Base-by-base conservation (phyloP, 2,329 filamentous ascomycete genomes). In the Passalora sequoiae region DNA sequence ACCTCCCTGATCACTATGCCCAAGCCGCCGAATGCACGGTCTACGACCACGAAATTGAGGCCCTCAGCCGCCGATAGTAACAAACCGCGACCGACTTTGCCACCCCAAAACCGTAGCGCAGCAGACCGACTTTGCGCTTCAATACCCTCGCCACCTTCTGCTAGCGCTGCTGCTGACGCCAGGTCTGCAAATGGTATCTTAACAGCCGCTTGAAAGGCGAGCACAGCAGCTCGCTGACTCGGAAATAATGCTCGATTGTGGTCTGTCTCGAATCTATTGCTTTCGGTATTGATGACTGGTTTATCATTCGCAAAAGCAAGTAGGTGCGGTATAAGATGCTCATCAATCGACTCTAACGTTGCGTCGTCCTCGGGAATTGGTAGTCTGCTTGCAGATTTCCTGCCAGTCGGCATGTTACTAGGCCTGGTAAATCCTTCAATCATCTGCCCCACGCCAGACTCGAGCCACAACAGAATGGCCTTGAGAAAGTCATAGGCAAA, bases 401-500 rank as follows among this genome's bases (percentile, higher is more conserved):
- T 50, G 6, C 44, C 46, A 1, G 48, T 40, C 21, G 66, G 61
- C 49, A 68, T 60, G 17, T 61, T 57, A 3, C 65, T 60, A 19
- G 67, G 64, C 39, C 69, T 66, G 29, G 73, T 75, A 59, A 83
- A 83, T 0, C 75, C 77, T 45, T 74, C 67, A 2, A 81, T 59
- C 7, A 83, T 60, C 20, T 69, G 70, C 6, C 71, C 66, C 10
- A 76, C 65, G 7, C 80, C 80, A 24, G 76, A 78, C 42, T 79
- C 75, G 2, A 83, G 63, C 76, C 78, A 83, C 1, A 82, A 66
- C 2, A 80, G 56, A 31, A 83, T 79, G 1, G 79, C 77, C 57
- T 78, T 80, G 19, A 83, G 54, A 52, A 83, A 83, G 51, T 83
- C 79, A 53, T 81, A 81, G n/a, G 70, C 70, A 56, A 83, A 83